Conservation (phyloP, 305 asterid species). For the Solanum hybrid region DNA sequence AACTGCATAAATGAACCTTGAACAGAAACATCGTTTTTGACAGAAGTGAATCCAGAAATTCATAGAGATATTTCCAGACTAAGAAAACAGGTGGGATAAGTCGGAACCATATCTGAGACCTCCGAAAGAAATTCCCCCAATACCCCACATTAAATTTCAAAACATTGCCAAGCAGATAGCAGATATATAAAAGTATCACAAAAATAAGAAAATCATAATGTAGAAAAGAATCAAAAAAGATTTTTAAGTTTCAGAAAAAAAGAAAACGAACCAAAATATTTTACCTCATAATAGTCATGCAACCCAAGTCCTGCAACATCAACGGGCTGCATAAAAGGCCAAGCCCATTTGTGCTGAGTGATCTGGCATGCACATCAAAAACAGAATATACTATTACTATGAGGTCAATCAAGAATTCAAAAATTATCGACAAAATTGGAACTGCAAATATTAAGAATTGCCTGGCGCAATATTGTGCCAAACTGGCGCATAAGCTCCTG, state of each 20-base stretch:
- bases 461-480: slow-evolving; percentile 87
- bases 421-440: background rate
- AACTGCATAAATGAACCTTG: background rate
- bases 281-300: slow-evolving; percentile 82
- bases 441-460: slow-evolving; percentile 9
- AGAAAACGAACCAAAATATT: background rate
- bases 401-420: background rate
- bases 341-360: slow-evolving; percentile 92
- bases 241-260: background rate
- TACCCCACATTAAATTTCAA: background rate
- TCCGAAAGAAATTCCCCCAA: background rate
- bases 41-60: background rate
- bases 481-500: slow-evolving; percentile 96
- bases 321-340: slow-evolving; percentile 98
- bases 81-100: background rate
- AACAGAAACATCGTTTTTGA: background rate
- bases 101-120: background rate
- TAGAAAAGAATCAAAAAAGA: background rate
- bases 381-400: background rate
- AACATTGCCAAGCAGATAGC: background rate
- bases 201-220: background rate
- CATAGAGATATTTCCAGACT: background rate
- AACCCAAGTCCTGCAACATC: slow-evolving; percentile 93
- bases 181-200: background rate
- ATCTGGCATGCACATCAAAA: slow-evolving; percentile 40